Evolutionary conservation across 1,284 basidiomycete genomes (phyloP).

Genomic region (Marasmius fiardii): DNA sequence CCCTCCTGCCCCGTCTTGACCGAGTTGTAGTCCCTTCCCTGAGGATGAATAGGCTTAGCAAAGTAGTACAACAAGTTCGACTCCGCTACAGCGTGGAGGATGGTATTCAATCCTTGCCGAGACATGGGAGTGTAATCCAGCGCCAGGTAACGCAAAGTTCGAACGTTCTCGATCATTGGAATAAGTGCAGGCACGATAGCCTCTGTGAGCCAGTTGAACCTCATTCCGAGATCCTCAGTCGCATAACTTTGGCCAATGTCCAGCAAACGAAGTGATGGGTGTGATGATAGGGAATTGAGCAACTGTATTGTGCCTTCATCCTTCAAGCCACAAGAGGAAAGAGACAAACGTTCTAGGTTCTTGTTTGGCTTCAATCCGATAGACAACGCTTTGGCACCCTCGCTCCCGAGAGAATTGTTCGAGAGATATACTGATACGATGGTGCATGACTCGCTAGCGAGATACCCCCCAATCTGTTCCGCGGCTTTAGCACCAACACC

Average conservation of each 20-base stretch:
- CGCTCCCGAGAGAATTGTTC: conserved; percentile 18
- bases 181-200: background rate
- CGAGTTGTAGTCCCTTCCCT: conserved; percentile 1
- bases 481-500: conserved; percentile 14
- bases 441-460: conserved; percentile 12
- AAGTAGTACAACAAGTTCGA: conserved; percentile 1
- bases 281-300: conserved; percentile 11
- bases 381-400: conserved; percentile 13
- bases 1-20: conserved; percentile 4
- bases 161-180: background rate
- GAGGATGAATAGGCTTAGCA: conserved; percentile 3
- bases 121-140: conserved; percentile 8
- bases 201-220: conserved; percentile 12
- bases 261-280: conserved; percentile 9
- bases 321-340: conserved; percentile 15
- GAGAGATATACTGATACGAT: conserved; percentile 14
- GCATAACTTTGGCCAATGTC: conserved; percentile 11
- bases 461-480: conserved; percentile 11
- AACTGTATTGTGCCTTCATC: conserved; percentile 12
- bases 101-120: conserved; percentile 1
- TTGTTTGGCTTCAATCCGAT: conserved; percentile 13
- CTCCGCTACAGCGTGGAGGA: background rate
- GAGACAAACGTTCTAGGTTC: conserved; percentile 14
- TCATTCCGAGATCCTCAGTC: conserved; percentile 8
- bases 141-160: conserved; percentile 6